Percentiles rank a stretch among this genome's conserved stretches.
Evolutionary conservation across 179 eudicot species (phyloP).

Genomic region (Pouteria campechiana): DNA sequence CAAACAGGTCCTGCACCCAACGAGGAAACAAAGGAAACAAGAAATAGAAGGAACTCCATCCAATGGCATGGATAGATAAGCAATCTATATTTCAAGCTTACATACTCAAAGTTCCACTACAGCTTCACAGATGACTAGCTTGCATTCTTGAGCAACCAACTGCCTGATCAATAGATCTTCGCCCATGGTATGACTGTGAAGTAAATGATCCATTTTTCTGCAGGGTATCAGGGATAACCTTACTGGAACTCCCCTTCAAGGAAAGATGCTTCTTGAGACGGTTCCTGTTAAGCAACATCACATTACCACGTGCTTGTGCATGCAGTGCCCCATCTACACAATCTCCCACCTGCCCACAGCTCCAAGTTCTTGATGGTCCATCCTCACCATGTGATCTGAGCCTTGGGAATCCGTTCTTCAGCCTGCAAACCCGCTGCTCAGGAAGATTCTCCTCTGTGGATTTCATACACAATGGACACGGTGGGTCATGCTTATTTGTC

Average conservation of each 20-base stretch:
- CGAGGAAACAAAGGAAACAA: too few species aligned
- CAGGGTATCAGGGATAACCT: conserved; percentile 58
- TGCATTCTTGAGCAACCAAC: conserved; percentile 55
- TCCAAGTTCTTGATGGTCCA: conserved; percentile 64
- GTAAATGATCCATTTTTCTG: conserved; percentile 41
- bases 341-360: conserved; percentile 75
- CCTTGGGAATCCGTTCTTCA: conserved; percentile 40
- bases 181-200: conserved; percentile 36
- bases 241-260: conserved; percentile 32
- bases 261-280: conserved; percentile 45
- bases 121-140: too few species aligned
- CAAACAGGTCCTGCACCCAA: too few species aligned
- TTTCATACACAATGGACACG: conserved; percentile 72
- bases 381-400: conserved; percentile 49
- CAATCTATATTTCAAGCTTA: too few species aligned
- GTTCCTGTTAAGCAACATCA: conserved; percentile 46
- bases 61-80: too few species aligned
- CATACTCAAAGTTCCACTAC: too few species aligned
- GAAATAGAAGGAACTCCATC: too few species aligned
- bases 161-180: conserved; percentile 31
- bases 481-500: conserved; percentile 66
- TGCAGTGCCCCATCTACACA: conserved; percentile 84
- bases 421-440: conserved; percentile 33
- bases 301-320: conserved; percentile 41
- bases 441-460: conserved; percentile 34